Percentiles rank a stretch among this genome's conserved stretches.
Evolutionary conservation across 176 grass and related monocot genomes (phyloP).

Genomic region (Zea mays): Zm-B73-REFERENCE-NAM-5.0 NC_050098.1:186783001-186783500

Average conservation of each 20-base stretch:
- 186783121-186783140: neutral
- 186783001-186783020: too few species aligned
- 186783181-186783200: neutral
- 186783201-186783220: neutral
- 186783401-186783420: neutral
- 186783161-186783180: neutral
- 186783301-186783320: neutral
- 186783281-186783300: neutral
- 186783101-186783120: too few species aligned
- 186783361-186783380: neutral
- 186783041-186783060: too few species aligned
- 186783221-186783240: neutral
- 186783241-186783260: neutral
- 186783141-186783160: neutral
- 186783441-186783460: neutral
- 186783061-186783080: too few species aligned
- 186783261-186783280: too few species aligned
- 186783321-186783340: too few species aligned
- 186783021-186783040: too few species aligned
- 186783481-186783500: neutral
- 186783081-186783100: too few species aligned
- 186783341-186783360: neutral
- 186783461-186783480: neutral
- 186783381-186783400: neutral
- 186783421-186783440: neutral